A percentile compares a stretch with the other conserved stretches of the same genome.
Evolutionary conservation across 2,329 filamentous ascomycete species (phyloP).

Genomic region (Xylariaceae sp.): DNA sequence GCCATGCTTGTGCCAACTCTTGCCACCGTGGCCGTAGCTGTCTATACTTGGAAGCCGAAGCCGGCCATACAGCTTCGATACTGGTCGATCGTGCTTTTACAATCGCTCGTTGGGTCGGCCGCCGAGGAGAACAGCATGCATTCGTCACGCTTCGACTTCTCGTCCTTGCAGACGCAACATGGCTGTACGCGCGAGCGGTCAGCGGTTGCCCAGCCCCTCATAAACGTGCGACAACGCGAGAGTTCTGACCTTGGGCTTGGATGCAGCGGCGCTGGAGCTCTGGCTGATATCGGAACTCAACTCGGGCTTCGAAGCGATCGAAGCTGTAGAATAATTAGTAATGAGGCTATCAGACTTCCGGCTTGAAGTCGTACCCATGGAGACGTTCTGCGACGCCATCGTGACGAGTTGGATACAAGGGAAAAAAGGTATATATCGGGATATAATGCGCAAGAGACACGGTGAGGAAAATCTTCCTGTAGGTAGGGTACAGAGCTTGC

Average conservation of each 20-base stretch:
- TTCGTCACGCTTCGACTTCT: slow-evolving; percentile 88
- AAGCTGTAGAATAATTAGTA: slow-evolving; percentile 17
- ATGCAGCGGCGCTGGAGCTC: slow-evolving; percentile 13
- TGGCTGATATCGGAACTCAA: slow-evolving; percentile 12
- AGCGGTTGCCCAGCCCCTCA: slow-evolving; percentile 3
- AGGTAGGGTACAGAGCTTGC: too few species aligned
- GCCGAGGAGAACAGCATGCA: slow-evolving; percentile 97
- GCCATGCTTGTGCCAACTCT: not conserved
- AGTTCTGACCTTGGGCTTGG: slow-evolving; percentile 25
- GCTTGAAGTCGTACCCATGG: slow-evolving; percentile 14
- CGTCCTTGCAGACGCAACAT: slow-evolving; percentile 95
- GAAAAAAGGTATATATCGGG: too few species aligned
- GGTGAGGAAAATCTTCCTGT: too few species aligned
- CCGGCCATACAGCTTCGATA: slow-evolving; percentile 91
- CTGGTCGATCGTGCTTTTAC: slow-evolving; percentile 71
- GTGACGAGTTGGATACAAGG: too few species aligned
- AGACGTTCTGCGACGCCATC: slow-evolving; percentile 14
- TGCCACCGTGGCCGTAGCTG: too few species aligned
- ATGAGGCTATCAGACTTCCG: not conserved
- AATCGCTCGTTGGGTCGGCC: slow-evolving; percentile 75
- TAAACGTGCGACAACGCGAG: too few species aligned
- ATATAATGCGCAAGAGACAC: too few species aligned
- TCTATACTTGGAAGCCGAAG: slow-evolving; percentile 72
- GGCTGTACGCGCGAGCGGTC: too few species aligned
- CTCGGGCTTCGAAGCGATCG: slow-evolving; percentile 18